Base-by-base conservation (phyloP, 1,284 basidiomycete genomes). In the Waitea zeae region DNA sequence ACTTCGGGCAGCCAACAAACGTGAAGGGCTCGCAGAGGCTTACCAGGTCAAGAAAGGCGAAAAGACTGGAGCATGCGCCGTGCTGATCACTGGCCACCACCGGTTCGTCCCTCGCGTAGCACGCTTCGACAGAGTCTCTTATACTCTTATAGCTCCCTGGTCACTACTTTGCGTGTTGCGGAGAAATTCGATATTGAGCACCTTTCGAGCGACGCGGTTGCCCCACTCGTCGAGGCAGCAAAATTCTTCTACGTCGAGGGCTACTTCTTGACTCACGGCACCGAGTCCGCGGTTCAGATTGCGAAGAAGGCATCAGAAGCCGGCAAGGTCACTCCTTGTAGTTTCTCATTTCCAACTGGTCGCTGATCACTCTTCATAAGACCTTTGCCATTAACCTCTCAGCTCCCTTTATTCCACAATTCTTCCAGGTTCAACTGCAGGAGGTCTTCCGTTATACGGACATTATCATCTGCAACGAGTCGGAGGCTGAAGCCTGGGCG, bases 61-160 rank as follows among this genome's bases (percentile, higher is more conserved):
- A 53, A 78, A 88, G 58, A 98, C 95, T 7, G 95, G 95, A 41
- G 92, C 93, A 36, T 99, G 95, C 52, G 93, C 89, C 24, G 95
- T 97, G 45, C 61, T 98, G 47, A 77, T 98, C 57, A 96, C 90
- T 33, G 88, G 83, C 36, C 89, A 95, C 61, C 54, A 96, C 57
- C 74, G 93, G 75, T 84, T 39, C 39, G 27, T 17, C 4, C 35
- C 22, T 20, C 13, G 28, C 18, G 5, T 13, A 13, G 24, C 22
- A 7, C 5, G 4, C 29, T 9, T 12, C 7, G 15, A 4, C 11
- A 17, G 4, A 13, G n/a, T 15, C n/a, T 4, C 17, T 14, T 14
- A 29, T 17, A 11, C 9, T 17, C 12, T n/a, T 11, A 33, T 22
- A 15, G 83, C 24, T 96, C 89, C 12, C 70, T 97, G 43, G 84